These are phyloP conservation scores for Omphalea diandra DNA, from an alignment of 441 rosid genomes.

Conservation along the genomic window DNA sequence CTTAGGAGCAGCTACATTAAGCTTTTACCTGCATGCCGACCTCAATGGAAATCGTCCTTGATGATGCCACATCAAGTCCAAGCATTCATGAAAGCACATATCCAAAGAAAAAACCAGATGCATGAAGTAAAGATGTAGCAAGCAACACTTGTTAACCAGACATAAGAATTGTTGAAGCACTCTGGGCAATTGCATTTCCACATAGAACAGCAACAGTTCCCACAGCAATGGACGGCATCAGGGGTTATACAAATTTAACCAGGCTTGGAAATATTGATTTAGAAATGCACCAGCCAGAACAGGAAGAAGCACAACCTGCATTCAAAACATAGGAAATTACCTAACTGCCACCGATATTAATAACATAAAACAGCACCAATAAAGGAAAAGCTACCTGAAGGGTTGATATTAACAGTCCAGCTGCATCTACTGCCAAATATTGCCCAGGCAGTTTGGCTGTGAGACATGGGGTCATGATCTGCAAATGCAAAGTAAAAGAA, in stretches of 20 bases:
- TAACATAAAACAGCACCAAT: background rate
- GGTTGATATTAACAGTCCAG: slow-evolving; percentile 62
- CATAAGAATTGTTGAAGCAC: slow-evolving; percentile 68
- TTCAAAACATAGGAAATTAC: slow-evolving; percentile 14
- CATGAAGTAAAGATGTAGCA: slow-evolving; percentile 50
- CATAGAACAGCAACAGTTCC: slow-evolving; percentile 79
- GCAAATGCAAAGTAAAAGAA: slow-evolving; percentile 24
- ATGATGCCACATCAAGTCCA: slow-evolving; percentile 63
- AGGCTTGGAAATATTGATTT: slow-evolving; percentile 68
- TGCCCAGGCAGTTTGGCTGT: slow-evolving; percentile 82
- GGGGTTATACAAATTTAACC: slow-evolving; percentile 71
- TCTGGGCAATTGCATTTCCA: slow-evolving; percentile 80
- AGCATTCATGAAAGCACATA: slow-evolving; percentile 56
- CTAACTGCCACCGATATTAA: background rate
- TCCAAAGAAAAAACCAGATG: slow-evolving; percentile 61
- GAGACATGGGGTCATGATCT: slow-evolving; percentile 85
- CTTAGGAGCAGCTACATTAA: background rate
- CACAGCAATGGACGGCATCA: slow-evolving; percentile 87
- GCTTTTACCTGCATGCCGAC: slow-evolving; percentile 87
- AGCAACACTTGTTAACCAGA: slow-evolving; percentile 79
- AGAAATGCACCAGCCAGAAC: slow-evolving; percentile 84
- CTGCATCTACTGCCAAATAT: slow-evolving; percentile 77
- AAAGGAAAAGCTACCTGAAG: slow-evolving; percentile 51
- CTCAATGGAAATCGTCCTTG: slow-evolving; percentile 77
- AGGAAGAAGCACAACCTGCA: slow-evolving; percentile 88